These are phyloP conservation scores for Musa schizocarpa DNA, from an alignment of 176 grass and related monocot genomes.

Conservation along the genomic window DNA sequence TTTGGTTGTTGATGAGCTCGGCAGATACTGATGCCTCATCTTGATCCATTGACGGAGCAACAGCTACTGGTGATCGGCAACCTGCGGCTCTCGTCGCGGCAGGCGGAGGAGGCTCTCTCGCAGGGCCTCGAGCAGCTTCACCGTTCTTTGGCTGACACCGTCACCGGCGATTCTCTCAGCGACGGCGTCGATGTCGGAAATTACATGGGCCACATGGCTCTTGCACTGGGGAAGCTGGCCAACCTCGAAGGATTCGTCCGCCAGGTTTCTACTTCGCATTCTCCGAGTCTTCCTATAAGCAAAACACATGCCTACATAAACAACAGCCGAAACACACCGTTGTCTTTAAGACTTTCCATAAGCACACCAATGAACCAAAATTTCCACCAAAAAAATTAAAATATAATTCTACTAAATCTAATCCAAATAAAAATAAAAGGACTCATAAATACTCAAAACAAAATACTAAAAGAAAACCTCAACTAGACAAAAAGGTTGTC, in stretches of 20 bases:
- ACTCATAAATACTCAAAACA: too few species aligned
- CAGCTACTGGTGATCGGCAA: constrained; percentile 63
- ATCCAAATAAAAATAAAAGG: too few species aligned
- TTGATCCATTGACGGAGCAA: constrained; percentile 85
- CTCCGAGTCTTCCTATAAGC: too few species aligned
- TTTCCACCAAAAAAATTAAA: too few species aligned
- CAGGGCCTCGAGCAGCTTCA: constrained; percentile 76
- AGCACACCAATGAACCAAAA: too few species aligned
- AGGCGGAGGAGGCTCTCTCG: constrained; percentile 84
- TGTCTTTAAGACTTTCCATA: too few species aligned
- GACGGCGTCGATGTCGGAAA: constrained; percentile 36
- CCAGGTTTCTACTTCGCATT: constrained; percentile 23
- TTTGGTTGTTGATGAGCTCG: neutral
- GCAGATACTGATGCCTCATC: constrained; percentile 70
- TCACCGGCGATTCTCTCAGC: constrained; percentile 54
- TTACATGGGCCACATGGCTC: constrained; percentile 64
- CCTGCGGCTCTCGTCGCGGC: constrained; percentile 80
- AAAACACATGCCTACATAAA: too few species aligned
- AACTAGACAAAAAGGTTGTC: neutral
- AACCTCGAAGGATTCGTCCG: constrained; percentile 75
- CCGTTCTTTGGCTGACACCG: constrained; percentile 47
- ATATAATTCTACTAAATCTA: too few species aligned
- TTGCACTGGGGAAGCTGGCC: constrained; percentile 58
- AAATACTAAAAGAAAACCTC: neutral
- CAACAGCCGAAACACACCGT: too few species aligned